phyloP scores from a whole-genome alignment of 2,329 filamentous ascomycete species.

The Fusarium pseudonygamai region DNA sequence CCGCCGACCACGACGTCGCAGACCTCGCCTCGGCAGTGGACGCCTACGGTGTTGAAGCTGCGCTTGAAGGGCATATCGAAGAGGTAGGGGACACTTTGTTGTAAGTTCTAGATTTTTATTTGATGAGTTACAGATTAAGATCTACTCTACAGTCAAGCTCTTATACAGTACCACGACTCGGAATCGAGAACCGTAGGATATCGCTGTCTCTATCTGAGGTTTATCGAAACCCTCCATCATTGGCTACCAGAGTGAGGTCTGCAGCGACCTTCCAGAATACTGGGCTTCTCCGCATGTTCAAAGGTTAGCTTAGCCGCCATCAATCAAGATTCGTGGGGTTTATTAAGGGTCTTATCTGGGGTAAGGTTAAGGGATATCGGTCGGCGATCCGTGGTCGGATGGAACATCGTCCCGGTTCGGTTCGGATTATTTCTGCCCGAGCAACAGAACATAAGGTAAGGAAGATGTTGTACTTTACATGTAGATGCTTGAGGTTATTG shows the following conservation, averaged over 20 bases:
- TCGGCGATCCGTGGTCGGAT: neutral
- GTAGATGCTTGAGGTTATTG: accelerated
- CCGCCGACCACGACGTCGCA: slow-evolving; percentile 33
- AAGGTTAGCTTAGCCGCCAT: neutral
- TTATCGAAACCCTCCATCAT: neutral
- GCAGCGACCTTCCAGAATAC: neutral
- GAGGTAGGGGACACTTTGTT: accelerated
- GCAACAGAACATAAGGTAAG: neutral
- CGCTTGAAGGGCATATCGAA: slow-evolving; percentile 23
- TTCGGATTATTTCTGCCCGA: neutral
- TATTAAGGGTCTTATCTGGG: neutral
- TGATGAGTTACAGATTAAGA: neutral
- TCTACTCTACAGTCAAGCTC: neutral
- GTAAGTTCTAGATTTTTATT: neutral
- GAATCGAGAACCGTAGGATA: neutral
- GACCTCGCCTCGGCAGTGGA: slow-evolving; percentile 32
- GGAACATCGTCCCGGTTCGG: neutral
- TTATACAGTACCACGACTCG: neutral
- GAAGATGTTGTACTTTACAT: neutral
- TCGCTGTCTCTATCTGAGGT: neutral
- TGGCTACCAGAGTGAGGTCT: neutral
- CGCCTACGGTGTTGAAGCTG: slow-evolving; percentile 33
- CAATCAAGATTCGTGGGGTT: neutral
- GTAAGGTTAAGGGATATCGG: neutral
- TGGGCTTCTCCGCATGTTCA: neutral